These are phyloP conservation scores for Funneliformis caledonium DNA, from an alignment of 371 early-diverging fungal species.

Conservation along the genomic window DNA sequence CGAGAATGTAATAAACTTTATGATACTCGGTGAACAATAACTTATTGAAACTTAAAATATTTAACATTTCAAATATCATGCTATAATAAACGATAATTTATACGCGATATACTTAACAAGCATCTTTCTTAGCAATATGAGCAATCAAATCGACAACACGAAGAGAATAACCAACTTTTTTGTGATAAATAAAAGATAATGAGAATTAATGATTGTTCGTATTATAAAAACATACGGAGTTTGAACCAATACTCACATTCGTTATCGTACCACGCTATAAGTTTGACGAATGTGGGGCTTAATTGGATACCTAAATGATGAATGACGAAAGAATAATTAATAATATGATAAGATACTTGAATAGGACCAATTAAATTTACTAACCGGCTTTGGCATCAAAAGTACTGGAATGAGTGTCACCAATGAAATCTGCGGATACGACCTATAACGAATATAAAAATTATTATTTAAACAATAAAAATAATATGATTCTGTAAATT, in stretches of 20 bases:
- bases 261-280: constrained; percentile 97
- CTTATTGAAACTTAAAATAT: no score
- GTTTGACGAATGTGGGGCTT: constrained; percentile 97
- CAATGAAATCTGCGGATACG: constrained; percentile 97
- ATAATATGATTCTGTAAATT: background rate
- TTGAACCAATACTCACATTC: constrained; percentile 50
- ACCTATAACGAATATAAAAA: constrained; percentile 45
- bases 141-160: constrained; percentile 90
- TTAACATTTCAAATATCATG: no score
- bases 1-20: no score
- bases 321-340: background rate
- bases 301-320: constrained; percentile 74
- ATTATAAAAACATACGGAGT: no score
- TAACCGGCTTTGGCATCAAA: constrained; percentile 97
- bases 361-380: background rate
- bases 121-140: constrained; percentile 72
- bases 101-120: no score
- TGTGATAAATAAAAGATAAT: background rate
- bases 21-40: no score
- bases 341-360: background rate
- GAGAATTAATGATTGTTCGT: background rate
- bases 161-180: constrained; percentile 85
- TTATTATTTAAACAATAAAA: background rate
- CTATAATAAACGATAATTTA: no score
- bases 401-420: constrained; percentile 90